phyloP scores from a whole-genome alignment of 495 filamentous ascomycete species.

The Venustampulla echinocandica region DNA sequence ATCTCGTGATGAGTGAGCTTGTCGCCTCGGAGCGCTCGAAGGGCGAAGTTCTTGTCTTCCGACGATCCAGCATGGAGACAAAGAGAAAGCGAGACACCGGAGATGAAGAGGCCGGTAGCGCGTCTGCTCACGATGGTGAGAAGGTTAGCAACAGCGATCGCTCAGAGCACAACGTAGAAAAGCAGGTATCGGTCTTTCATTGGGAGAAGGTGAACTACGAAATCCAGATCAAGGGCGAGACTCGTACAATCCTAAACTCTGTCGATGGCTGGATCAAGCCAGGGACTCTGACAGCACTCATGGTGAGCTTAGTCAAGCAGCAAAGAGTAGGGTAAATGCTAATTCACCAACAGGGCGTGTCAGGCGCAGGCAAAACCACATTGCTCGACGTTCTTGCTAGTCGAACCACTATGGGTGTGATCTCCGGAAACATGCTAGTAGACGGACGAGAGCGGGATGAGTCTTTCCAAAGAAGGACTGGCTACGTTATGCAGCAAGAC shows the following conservation, averaged over 20 bases:
- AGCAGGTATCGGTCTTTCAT: slow-evolving; percentile 42
- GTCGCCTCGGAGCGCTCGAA: slow-evolving; percentile 73
- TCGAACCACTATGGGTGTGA: slow-evolving; percentile 73
- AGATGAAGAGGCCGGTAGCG: background rate
- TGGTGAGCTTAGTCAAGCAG: no score
- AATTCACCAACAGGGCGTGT: slow-evolving; percentile 35
- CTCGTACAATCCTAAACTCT: slow-evolving; percentile 68
- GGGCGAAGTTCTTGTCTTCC: slow-evolving; percentile 81
- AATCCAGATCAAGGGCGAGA: slow-evolving; percentile 72
- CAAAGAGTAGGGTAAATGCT: no score
- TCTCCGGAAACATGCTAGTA: slow-evolving; percentile 74
- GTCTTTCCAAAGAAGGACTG: slow-evolving; percentile 87
- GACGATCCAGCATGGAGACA: slow-evolving; percentile 49
- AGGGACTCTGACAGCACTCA: slow-evolving; percentile 66
- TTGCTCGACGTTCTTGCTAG: slow-evolving; percentile 61
- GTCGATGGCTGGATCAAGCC: slow-evolving; percentile 89
- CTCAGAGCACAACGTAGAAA: background rate
- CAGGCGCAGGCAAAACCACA: slow-evolving; percentile 62
- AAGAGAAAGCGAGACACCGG: background rate
- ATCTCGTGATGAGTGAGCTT: slow-evolving; percentile 62
- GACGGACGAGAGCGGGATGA: slow-evolving; percentile 65
- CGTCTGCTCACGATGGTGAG: background rate
- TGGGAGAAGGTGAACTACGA: slow-evolving; percentile 82
- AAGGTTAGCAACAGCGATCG: background rate
- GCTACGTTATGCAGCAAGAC: slow-evolving; percentile 91